Evolutionary conservation across 1,139 yeast species (phyloP).

Genomic region (Saccharomyces hybrid): DNA sequence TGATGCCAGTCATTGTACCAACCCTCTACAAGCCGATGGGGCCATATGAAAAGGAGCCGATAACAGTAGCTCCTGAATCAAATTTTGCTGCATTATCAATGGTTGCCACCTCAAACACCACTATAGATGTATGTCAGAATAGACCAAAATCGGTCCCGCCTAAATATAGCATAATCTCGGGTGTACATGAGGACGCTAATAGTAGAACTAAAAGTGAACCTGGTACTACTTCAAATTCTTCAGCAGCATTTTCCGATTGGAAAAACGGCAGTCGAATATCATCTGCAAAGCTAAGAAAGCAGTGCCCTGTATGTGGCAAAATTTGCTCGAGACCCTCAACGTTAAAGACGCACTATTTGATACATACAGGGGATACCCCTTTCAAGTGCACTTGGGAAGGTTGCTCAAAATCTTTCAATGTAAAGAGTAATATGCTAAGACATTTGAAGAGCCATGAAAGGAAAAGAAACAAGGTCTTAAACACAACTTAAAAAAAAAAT

Average conservation of each 20-base stretch:
- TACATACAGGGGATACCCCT: slow-evolving; percentile 87
- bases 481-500: not conserved
- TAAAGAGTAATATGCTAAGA: slow-evolving; percentile 72
- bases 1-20: slow-evolving; percentile 1
- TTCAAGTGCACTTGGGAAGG: slow-evolving; percentile 60
- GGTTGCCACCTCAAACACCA: not conserved
- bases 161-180: not conserved
- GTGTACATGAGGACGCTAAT: not conserved
- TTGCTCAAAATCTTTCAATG: slow-evolving; percentile 70
- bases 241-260: not conserved
- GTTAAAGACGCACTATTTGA: slow-evolving; percentile 69
- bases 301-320: slow-evolving; percentile 64
- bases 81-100: not conserved
- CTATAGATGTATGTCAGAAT: not conserved
- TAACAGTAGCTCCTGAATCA: not conserved
- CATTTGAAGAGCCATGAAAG: slow-evolving; percentile 56
- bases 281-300: slow-evolving; percentile 13
- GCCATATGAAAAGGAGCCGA: not conserved
- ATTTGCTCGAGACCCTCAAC: slow-evolving; percentile 80
- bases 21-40: not conserved
- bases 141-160: not conserved
- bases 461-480: slow-evolving; percentile 6
- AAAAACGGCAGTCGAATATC: not conserved
- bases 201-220: not conserved
- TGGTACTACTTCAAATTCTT: not conserved